Evolutionary conservation across 305 asterid genomes (phyloP), one percentile per base, ranked within the genome.

Genomic region (Fraxinus paxiana): DNA sequence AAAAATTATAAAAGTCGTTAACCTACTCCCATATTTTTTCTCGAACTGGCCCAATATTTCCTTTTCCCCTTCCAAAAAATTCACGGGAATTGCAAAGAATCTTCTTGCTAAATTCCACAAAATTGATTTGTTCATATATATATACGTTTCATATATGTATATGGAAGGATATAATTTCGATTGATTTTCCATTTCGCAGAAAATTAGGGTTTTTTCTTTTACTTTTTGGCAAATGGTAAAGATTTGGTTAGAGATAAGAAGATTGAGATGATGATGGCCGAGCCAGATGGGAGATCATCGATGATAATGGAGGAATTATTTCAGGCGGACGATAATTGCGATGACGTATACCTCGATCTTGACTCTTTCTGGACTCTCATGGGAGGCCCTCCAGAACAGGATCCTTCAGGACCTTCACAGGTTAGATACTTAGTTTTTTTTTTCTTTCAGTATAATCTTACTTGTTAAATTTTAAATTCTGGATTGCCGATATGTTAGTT

Each of bases 191-290:
- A 37, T 74, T 72, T 43, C 34, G 76, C 13, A 70, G 24, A 12
- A 30, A 83, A 78, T 84, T 84, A 82, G 88, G 90, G 90, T 80
- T 88, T 28, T 70, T 17, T 54, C 15, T 5, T 65, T 63, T 22
- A 2, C n/a, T 24, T 12, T 65, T 65, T 28, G 15, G 15, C 35
- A 5, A 15, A 70, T 70, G 75, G 13, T 70, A n/a, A 70, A 15
- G 26, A 70, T 70, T 31, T 70, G 43, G 48, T 30, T 1, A 59
- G 77, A 56, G 78, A 75, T 83, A 30, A 18, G 37, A 26, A 79
- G 73, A 79, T 72, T 81, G 89, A 84, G 82, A 88, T 88, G 89
- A 86, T 87, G 85, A 83, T 81, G 85, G 82, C 82, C 77, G 85
- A 82, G 82, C 78, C 82, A 28, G 86, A 80, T 28, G 88, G 83